Evolutionary conservation across 768 basidiomycete species (phyloP).

Genomic region (Pulveroboletus ravenelii): DNA sequence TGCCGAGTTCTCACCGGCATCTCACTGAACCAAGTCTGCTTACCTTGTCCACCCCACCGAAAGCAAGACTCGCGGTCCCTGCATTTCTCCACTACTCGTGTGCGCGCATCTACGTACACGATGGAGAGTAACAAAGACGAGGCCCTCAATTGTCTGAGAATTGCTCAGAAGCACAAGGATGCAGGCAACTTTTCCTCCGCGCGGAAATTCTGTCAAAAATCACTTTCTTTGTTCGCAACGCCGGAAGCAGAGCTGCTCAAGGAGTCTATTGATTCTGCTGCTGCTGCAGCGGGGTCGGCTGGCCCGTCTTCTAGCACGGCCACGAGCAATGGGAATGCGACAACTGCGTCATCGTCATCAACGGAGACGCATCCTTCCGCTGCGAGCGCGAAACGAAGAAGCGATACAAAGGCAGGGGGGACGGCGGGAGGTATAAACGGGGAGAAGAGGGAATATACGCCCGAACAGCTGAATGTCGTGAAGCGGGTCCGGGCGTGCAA

Average conservation of each 20-base stretch:
- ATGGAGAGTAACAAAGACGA: slow-evolving; percentile 93
- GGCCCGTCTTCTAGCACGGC: slow-evolving; percentile 36
- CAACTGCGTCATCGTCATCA: slow-evolving; percentile 42
- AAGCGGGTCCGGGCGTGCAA: slow-evolving; percentile 83
- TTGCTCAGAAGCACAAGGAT: slow-evolving; percentile 72
- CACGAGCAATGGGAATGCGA: slow-evolving; percentile 31
- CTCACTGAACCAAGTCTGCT: slow-evolving; percentile 2
- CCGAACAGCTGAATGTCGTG: slow-evolving; percentile 78
- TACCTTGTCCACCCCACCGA: background rate
- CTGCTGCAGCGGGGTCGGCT: slow-evolving; percentile 34
- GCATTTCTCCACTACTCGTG: slow-evolving; percentile 10
- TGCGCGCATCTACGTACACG: slow-evolving; percentile 3
- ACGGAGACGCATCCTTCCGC: slow-evolving; percentile 72
- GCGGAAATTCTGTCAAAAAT: slow-evolving; percentile 87
- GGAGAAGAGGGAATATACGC: slow-evolving; percentile 82
- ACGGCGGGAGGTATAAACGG: slow-evolving; percentile 61
- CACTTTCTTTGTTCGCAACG: slow-evolving; percentile 75
- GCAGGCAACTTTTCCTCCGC: slow-evolving; percentile 72
- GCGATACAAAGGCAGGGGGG: slow-evolving; percentile 37
- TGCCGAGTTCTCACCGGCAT: slow-evolving; percentile 24
- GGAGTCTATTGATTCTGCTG: slow-evolving; percentile 57
- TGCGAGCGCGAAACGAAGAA: slow-evolving; percentile 65
- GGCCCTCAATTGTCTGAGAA: slow-evolving; percentile 73
- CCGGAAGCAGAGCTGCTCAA: slow-evolving; percentile 69
- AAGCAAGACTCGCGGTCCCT: slow-evolving; percentile 3